A percentile compares a stretch with the other conserved stretches of the same genome.
phyloP scores from a whole-genome alignment of 1,284 basidiomycete genomes.

The Marasmius tenuissimus region DNA sequence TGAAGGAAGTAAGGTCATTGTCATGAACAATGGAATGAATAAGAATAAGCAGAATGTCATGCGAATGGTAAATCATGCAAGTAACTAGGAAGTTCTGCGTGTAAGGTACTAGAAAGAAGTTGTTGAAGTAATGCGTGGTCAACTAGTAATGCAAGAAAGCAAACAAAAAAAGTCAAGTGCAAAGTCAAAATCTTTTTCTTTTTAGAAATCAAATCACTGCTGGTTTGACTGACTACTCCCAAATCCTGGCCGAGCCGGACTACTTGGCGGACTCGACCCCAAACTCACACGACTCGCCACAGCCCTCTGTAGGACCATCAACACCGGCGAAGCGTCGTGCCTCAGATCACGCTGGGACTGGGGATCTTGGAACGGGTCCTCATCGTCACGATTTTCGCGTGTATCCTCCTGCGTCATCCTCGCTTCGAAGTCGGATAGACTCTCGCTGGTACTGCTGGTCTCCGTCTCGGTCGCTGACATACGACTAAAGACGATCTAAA shows the following conservation, averaged over 20 bases:
- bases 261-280: neutral
- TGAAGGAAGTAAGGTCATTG: too few species aligned
- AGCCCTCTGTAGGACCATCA: neutral
- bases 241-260: neutral
- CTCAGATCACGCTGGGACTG: neutral
- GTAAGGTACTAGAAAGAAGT: too few species aligned
- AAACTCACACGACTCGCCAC: neutral
- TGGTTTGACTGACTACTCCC: neutral
- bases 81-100: too few species aligned
- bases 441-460: neutral
- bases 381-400: neutral
- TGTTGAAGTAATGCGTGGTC: too few species aligned
- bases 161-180: neutral
- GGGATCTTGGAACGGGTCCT: neutral
- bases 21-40: too few species aligned
- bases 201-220: neutral
- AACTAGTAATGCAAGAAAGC: neutral
- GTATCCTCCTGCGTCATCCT: too few species aligned
- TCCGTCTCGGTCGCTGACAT: neutral
- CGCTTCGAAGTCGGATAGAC: neutral
- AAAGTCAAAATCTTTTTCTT: neutral
- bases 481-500: neutral
- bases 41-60: too few species aligned
- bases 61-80: too few species aligned
- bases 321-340: neutral